Percentiles rank a stretch among this genome's conserved stretches.
Conservation (phyloP, 2,329 filamentous ascomycete genomes). For the Clarireedia paspali region DNA sequence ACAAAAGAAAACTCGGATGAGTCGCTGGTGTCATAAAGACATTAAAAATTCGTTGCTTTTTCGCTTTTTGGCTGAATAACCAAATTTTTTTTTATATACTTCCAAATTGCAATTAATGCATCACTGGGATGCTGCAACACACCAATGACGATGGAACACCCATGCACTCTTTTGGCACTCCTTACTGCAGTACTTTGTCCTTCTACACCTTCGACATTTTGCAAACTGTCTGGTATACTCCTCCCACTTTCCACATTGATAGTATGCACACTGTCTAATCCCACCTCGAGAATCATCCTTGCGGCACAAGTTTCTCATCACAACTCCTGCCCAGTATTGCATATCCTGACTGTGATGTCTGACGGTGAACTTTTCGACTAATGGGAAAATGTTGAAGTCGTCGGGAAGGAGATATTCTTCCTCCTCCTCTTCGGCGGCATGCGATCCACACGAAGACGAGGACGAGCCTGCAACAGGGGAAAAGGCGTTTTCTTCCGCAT, state of each 20-base stretch:
- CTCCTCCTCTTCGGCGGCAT: constrained; percentile 59
- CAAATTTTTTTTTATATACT: neutral
- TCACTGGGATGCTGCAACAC: constrained; percentile 56
- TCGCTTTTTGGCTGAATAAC: neutral
- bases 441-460: constrained; percentile 29
- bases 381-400: constrained; percentile 95
- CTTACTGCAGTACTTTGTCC: constrained; percentile 99
- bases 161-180: constrained; percentile 99
- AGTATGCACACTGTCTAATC: constrained; percentile 95
- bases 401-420: constrained; percentile 84
- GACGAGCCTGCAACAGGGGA: constrained; percentile 25
- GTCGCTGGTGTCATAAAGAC: constrained; percentile 7
- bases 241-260: constrained; percentile 97
- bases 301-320: constrained; percentile 96
- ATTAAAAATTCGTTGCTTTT: neutral
- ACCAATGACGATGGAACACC: constrained; percentile 98
- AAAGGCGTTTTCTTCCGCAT: constrained; percentile 52
- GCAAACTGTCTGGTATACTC: constrained; percentile 94
- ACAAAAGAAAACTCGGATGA: constrained; percentile 4
- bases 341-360: constrained; percentile 93
- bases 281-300: constrained; percentile 94
- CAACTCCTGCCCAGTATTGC: constrained; percentile 99
- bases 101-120: neutral
- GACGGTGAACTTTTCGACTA: constrained; percentile 97
- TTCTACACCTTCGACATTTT: constrained; percentile 90